phyloP scores from a whole-genome alignment of 768 basidiomycete genomes.

The Lactarius hatsudake region DNA sequence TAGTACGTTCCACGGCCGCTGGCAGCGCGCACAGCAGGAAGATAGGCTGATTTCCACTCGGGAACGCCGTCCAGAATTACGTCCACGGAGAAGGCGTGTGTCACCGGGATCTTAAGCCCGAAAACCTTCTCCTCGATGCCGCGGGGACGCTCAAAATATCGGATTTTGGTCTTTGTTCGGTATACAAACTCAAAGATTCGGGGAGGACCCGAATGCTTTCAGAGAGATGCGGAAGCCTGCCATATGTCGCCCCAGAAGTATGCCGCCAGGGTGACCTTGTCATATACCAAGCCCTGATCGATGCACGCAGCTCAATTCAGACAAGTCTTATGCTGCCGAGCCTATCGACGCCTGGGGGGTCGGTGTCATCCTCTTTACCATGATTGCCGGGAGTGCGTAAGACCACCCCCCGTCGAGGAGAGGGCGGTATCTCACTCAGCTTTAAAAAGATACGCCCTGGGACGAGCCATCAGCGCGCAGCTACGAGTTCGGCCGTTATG shows the following conservation, averaged over 20 bases:
- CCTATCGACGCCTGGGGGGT: slow-evolving; percentile 96
- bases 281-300: slow-evolving; percentile 4
- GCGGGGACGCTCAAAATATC: slow-evolving; percentile 88
- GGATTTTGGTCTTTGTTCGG: slow-evolving; percentile 92
- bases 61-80: slow-evolving; percentile 52
- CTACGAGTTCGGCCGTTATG: slow-evolving; percentile 75
- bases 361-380: slow-evolving; percentile 90
- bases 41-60: slow-evolving; percentile 8
- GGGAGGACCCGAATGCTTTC: slow-evolving; percentile 74
- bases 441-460: slow-evolving; percentile 88
- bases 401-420: slow-evolving; percentile 3
- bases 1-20: slow-evolving; percentile 48
- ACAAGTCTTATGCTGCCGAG: slow-evolving; percentile 77
- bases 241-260: slow-evolving; percentile 95
- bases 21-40: neutral
- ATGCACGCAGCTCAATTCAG: slow-evolving; percentile 54
- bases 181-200: slow-evolving; percentile 78
- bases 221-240: slow-evolving; percentile 87
- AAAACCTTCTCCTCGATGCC: slow-evolving; percentile 85
- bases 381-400: slow-evolving; percentile 83
- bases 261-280: slow-evolving; percentile 21
- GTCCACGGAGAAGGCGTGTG: slow-evolving; percentile 89
- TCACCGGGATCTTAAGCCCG: slow-evolving; percentile 96
- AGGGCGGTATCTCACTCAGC: neutral
- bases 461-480: slow-evolving; percentile 84